Base-by-base conservation (phyloP, 805 yeast species). In the Nakazawaea molendinolei region DNA sequence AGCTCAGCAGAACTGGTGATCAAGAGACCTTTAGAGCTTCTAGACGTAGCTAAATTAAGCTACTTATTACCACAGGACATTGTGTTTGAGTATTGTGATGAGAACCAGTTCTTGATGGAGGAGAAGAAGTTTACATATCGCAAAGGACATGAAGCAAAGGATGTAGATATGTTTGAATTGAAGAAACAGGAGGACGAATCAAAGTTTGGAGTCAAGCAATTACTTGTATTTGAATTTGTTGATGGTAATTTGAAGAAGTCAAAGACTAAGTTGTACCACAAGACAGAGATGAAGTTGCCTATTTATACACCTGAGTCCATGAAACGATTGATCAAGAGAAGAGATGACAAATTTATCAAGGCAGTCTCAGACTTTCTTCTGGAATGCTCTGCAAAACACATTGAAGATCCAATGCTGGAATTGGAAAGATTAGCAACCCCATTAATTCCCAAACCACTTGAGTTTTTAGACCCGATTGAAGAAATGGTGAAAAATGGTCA, bases 31-130 rank as follows among this genome's bases (percentile, higher is more conserved):
- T 48, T 75, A 12, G 60, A 65, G 1, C 50, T 58, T 8, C 56
- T 64, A 8, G 95, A 86, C 52, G 67, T 82, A 23, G 84, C 94
- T 1, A 65, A 68, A 39, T 66, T 89, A 22, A 71, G 67, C 30
- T 68, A 61, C 7, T 49, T 87, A 6, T 53, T 84, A 2, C 95
- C 95, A 0, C 61, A 70, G 19, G 90, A 83, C 33, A 72, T 84
- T 9, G 60, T 76, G 2, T 78, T 79, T 48, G 83, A 76, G 34
- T 89, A 84, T 52, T 77, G 82, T 29, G 95, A 89, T 53, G 86
- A 81, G 51, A 79, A 80, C 48, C 89, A 60, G 38, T 58, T 69
- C 23, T 62, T 66, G 12, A 52, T 67, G 28, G 66, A 60, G 8
- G 74, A 70, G 34, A 63, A 63, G 38, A 65, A 67, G 26, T 55